phyloP scores from a whole-genome alignment of 306 rosid genomes.

The Pueraria montana region DNA sequence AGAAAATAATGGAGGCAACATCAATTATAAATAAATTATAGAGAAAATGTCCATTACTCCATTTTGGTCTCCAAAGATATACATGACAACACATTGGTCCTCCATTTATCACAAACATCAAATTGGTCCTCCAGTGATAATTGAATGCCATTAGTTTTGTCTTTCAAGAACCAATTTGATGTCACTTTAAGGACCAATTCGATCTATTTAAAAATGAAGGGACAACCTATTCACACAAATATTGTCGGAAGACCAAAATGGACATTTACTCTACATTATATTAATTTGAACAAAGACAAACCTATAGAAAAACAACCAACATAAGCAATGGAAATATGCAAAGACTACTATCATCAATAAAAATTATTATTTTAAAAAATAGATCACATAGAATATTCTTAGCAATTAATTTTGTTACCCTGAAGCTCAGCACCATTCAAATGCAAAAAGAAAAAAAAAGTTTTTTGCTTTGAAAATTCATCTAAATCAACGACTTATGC shows the following conservation, averaged over 20 bases:
- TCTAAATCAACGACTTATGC: slow-evolving; percentile 8
- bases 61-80: slow-evolving; percentile 13
- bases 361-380: neutral
- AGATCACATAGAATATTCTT: slow-evolving; percentile 3
- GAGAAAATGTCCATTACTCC: neutral
- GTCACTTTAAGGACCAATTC: slow-evolving; percentile 25
- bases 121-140: slow-evolving; percentile 23
- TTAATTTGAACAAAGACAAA: slow-evolving; percentile 1
- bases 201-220: slow-evolving; percentile 25
- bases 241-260: slow-evolving; percentile 28
- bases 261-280: slow-evolving; percentile 15
- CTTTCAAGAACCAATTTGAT: slow-evolving; percentile 35
- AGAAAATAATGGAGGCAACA: slow-evolving; percentile 24
- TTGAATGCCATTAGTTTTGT: neutral
- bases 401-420: slow-evolving; percentile 3
- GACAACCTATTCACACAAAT: slow-evolving; percentile 4
- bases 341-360: slow-evolving; percentile 1
- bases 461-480: slow-evolving; percentile 16
- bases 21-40: neutral
- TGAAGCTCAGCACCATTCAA: slow-evolving; percentile 36
- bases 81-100: slow-evolving; percentile 12
- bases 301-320: slow-evolving; percentile 1
- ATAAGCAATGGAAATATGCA: slow-evolving; percentile 7
- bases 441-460: neutral
- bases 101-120: slow-evolving; percentile 29